phyloP scores from a whole-genome alignment of 768 basidiomycete genomes.

The Terana coerulea region DNA sequence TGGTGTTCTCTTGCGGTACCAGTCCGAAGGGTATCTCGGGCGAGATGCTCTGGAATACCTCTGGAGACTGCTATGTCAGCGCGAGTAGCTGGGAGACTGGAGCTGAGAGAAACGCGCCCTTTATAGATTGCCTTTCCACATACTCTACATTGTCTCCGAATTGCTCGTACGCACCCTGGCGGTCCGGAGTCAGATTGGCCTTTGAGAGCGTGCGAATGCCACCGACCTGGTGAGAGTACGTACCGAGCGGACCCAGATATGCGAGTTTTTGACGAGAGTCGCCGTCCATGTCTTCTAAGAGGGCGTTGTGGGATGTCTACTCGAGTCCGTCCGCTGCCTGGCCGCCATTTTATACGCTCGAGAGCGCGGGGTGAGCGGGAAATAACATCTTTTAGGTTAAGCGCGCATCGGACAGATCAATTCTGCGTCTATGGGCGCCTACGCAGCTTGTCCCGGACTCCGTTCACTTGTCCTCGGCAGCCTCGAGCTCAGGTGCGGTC shows the following conservation, averaged over 20 bases:
- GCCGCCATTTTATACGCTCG: conserved; percentile 1
- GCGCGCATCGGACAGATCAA: too few species aligned
- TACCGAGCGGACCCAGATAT: conserved; percentile 66
- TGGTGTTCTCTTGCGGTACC: conserved; percentile 81
- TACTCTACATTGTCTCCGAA: conserved; percentile 47
- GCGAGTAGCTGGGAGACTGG: not conserved
- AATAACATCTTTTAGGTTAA: not conserved
- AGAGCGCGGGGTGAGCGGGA: not conserved
- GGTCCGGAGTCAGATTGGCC: too few species aligned
- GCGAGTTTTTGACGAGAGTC: conserved; percentile 32
- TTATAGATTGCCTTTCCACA: conserved; percentile 35
- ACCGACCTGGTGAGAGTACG: conserved; percentile 63
- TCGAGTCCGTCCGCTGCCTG: not conserved
- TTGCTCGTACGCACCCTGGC: conserved; percentile 43
- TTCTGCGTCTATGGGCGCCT: not conserved
- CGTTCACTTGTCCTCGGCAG: not conserved
- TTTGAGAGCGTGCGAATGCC: not conserved
- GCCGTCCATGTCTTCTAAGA: conserved; percentile 1
- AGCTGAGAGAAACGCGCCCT: conserved; percentile 26
- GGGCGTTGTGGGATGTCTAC: not conserved
- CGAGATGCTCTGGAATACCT: conserved; percentile 53
- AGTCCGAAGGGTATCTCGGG: conserved; percentile 47
- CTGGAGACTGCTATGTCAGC: conserved; percentile 33
- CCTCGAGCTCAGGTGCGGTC: conserved; percentile 2
- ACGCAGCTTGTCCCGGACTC: not conserved